These are phyloP conservation scores for Aureobasidium sp. DNA, from an alignment of 2,329 filamentous ascomycete species.

Conservation along the genomic window DNA sequence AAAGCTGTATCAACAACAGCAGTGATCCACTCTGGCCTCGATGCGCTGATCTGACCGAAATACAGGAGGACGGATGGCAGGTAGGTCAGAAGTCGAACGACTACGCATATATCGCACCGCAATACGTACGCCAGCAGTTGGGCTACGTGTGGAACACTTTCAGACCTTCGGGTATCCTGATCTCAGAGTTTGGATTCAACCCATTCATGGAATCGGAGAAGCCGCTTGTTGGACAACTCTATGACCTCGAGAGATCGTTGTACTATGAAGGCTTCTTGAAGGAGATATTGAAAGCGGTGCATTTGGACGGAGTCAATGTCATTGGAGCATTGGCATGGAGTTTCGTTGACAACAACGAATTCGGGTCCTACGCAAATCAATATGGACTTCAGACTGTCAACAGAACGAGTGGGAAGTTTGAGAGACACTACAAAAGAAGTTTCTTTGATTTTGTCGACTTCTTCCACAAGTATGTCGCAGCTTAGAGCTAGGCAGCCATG, in stretches of 20 bases:
- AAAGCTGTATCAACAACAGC: conserved; percentile 28
- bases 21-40: conserved; percentile 24
- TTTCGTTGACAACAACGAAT: conserved; percentile 34
- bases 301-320: conserved; percentile 28
- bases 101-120: conserved; percentile 52
- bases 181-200: conserved; percentile 32
- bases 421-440: conserved; percentile 30
- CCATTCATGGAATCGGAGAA: conserved; percentile 42
- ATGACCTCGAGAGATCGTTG: conserved; percentile 45
- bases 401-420: conserved; percentile 26
- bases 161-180: conserved; percentile 33
- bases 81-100: conserved; percentile 46
- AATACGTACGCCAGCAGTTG: conserved; percentile 49
- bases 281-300: conserved; percentile 26
- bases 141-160: conserved; percentile 56
- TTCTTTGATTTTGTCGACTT: conserved; percentile 31
- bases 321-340: conserved; percentile 29
- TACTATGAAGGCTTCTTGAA: conserved; percentile 47
- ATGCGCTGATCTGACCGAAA: conserved; percentile 27
- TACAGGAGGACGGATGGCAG: conserved; percentile 26
- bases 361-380: conserved; percentile 42
- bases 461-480: conserved; percentile 18
- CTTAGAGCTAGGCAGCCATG: background rate
- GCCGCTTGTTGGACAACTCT: conserved; percentile 43
- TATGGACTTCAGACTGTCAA: conserved; percentile 49